Base-by-base conservation (phyloP, 768 basidiomycete genomes). In the Kwoniella mangroviensis region DNA sequence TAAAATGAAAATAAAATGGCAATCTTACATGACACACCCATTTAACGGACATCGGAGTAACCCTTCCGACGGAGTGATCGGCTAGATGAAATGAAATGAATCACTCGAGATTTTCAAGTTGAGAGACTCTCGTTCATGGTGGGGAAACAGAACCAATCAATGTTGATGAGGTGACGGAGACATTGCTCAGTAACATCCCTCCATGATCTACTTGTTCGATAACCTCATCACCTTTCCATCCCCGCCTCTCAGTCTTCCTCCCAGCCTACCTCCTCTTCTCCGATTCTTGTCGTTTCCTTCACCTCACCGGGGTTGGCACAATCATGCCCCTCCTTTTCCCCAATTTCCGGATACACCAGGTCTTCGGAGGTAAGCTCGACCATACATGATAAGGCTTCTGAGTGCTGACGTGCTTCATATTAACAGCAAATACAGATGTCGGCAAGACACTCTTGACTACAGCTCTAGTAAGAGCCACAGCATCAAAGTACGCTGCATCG, bases 361-460 rank as follows among this genome's bases (percentile, higher is more conserved):
- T 98, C 69, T 96, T 97, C 78, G 96, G 96, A 41, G 82, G 82
- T 83, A 51, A 67, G 78, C 58, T 54, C 13, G 41, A 15, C 21
- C 9, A 19, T 26, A n/a, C 45, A 51, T 15, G 6, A 49, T 4
- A 11, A 6, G n/a, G 41, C n/a, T 57, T 13, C 59, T 56, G 49
- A 52, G 21, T n/a, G 60, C 69, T 71, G 60, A 72, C 34, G 22
- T n/a, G 19, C 55, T 17, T 1, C 41, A 1, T 7, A 34, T 52
- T 10, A 28, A 51, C 64, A 83, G 94, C 95, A 1, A 97, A 96
- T 83, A 98, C 96, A 2, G 90, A 94, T 83, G 94, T 98, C 60
- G 96, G 96, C 28, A 98, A 98, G 84, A 97, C 95, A 0, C 87
- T 98, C 68, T 85, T 98, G 64, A 91, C 93, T 1, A 88, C 94